Base-by-base conservation (phyloP, 768 basidiomycete species). In the Boletus rubroflammeus region DNA sequence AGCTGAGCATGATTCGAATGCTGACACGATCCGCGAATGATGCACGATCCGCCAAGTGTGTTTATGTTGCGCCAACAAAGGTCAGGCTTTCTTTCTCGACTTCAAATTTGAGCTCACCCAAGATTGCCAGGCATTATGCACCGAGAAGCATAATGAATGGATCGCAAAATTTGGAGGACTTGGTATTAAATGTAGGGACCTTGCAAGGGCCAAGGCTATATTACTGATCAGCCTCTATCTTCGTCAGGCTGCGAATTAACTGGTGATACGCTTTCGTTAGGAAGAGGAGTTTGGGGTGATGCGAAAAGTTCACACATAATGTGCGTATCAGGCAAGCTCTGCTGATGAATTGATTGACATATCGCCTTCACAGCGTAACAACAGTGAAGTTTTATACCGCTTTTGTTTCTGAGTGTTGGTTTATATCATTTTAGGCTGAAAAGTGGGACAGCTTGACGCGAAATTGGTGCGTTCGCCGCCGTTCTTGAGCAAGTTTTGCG, bases 361-460 rank as follows among this genome's bases (percentile, higher is more conserved):
- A 31, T 45, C 11, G 13, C 13, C 11, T 54, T 46, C 35, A 9
- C 56, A 90, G 88, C 52, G 81, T 94, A 44, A 90, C 91, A 21
- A 94, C 92, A 45, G 91, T 90, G 66, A 72, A 75, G 45, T 47
- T 25, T 23, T 7, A 15, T 36, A 15, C 6, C 14, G 5, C 28
- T 35, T 28, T 19, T 49, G n/a, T 44, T 25, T 34, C 36, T 25
- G 32, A 45, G 11, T 8, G 19, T 42, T 34, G 19, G 5, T 50
- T 49, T 50, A 57, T 35, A 19, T 46, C 23, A 48, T 54, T 23
- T 45, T 61, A 93, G 88, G 91, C 90, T 2, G 96, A 99, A 72
- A 99, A 99, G 72, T 95, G 93, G 88, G 96, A 98, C 61, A 89
- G 90, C 46, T 72, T 99, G 52, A 98, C 95, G 6, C 78, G 96